Conservation (phyloP, 169 alveolate genomes). For the Cryptosporidium felis region DNA sequence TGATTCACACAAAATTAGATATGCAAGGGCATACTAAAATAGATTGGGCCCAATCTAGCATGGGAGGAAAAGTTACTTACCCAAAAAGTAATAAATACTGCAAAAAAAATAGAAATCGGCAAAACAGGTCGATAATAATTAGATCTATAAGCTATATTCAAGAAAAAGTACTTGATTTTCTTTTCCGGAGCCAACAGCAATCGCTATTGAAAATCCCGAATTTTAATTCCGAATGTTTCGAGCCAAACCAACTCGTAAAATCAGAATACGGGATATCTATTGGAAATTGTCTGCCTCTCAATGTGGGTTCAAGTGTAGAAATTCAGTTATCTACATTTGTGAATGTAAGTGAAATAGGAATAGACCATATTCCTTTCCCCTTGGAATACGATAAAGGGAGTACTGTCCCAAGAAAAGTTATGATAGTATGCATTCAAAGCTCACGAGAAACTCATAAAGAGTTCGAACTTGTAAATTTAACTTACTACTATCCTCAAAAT, state of each 20-base stretch:
- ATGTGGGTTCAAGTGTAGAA: slow-evolving; percentile 1
- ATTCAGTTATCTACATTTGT: slow-evolving; percentile 13
- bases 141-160: neutral
- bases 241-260: slow-evolving; percentile 12
- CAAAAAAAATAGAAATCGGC: neutral
- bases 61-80: slow-evolving; percentile 42
- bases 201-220: neutral
- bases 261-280: slow-evolving; percentile 4
- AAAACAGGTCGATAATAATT: slow-evolving; percentile 1
- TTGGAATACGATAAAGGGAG: slow-evolving; percentile 51
- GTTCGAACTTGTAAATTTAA: neutral
- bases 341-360: slow-evolving; percentile 30
- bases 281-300: slow-evolving; percentile 7
- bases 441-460: neutral
- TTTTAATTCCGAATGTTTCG: slow-evolving; percentile 27
- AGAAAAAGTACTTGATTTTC: neutral
- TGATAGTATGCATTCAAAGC: neutral
- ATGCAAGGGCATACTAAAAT: slow-evolving; percentile 9
- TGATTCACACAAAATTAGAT: neutral
- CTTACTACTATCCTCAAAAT: slow-evolving; percentile 45
- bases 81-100: slow-evolving; percentile 38
- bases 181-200: neutral
- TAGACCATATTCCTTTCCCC: slow-evolving; percentile 39
- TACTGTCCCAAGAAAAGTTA: slow-evolving; percentile 63
- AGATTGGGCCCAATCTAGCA: slow-evolving; percentile 63